Percentiles rank a stretch among this genome's conserved stretches.
Conservation (phyloP, 1,284 basidiomycete genomes). For the Sanghuangporus sanghuang region DNA sequence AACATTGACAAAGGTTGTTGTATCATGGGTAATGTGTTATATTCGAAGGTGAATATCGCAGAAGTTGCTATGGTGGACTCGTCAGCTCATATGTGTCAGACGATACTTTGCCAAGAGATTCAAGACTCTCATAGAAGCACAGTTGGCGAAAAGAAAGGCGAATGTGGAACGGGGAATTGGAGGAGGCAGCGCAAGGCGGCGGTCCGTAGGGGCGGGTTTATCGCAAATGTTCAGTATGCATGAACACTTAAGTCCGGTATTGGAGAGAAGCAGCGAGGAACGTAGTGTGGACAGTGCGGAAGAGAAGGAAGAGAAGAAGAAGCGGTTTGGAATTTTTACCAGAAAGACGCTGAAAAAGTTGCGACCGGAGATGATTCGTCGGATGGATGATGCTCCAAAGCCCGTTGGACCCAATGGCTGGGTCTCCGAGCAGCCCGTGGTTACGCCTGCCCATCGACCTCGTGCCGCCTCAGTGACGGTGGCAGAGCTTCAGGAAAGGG, state of each 20-base stretch:
- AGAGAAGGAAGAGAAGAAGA: constrained; percentile 9
- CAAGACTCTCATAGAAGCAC: constrained; percentile 55
- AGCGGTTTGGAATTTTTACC: constrained; percentile 5
- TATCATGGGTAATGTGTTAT: constrained; percentile 70
- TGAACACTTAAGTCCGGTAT: not conserved
- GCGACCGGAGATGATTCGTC: constrained; percentile 81
- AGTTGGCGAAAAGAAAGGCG: constrained; percentile 21
- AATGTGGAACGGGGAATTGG: not conserved
- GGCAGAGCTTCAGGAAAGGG: not conserved
- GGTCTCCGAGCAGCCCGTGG: constrained; percentile 42
- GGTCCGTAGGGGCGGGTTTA: not conserved
- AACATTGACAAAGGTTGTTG: constrained; percentile 40
- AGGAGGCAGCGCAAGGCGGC: not conserved
- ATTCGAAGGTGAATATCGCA: constrained; percentile 46
- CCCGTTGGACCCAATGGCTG: constrained; percentile 81
- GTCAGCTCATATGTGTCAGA: constrained; percentile 10
- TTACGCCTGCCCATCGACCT: not conserved
- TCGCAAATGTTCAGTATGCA: not conserved
- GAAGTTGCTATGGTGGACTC: not conserved
- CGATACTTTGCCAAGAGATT: constrained; percentile 79
- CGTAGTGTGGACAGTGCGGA: not conserved
- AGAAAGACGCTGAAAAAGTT: constrained; percentile 28
- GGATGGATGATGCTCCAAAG: constrained; percentile 75
- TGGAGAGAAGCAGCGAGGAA: not conserved
- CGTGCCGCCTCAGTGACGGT: not conserved